phyloP scores from a whole-genome alignment of 352 stramenopile species.

The Phytopythium aichiense region DNA sequence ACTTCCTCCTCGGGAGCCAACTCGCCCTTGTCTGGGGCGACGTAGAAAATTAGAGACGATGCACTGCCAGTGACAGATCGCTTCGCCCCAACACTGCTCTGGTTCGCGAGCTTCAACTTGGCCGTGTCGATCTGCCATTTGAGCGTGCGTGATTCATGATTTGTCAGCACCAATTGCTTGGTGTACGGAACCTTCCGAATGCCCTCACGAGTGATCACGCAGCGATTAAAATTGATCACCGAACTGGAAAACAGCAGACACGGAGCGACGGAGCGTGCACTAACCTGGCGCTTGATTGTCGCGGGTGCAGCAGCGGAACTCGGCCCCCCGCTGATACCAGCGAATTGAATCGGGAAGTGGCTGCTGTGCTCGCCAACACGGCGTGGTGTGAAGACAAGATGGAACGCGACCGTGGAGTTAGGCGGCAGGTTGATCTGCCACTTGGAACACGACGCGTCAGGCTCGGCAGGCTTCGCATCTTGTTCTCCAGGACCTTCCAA shows the following conservation, averaged over 20 bases:
- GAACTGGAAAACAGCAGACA: slow-evolving; percentile 68
- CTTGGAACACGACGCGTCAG: slow-evolving; percentile 30
- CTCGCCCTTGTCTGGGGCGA: slow-evolving; percentile 76
- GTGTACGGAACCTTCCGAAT: slow-evolving; percentile 88
- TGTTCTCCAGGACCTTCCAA: not conserved
- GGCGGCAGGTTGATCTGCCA: slow-evolving; percentile 78
- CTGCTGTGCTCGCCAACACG: slow-evolving; percentile 42
- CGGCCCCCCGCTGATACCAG: slow-evolving; percentile 27
- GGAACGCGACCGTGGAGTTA: slow-evolving; percentile 59
- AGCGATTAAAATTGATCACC: slow-evolving; percentile 76
- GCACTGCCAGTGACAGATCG: slow-evolving; percentile 12
- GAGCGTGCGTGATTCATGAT: slow-evolving; percentile 54
- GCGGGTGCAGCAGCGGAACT: slow-evolving; percentile 17
- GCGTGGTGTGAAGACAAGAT: slow-evolving; percentile 72
- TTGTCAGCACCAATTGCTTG: slow-evolving; percentile 71
- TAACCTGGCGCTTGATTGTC: slow-evolving; percentile 39
- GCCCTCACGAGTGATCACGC: slow-evolving; percentile 81
- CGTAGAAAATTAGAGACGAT: slow-evolving; percentile 63
- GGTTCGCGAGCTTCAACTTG: slow-evolving; percentile 20
- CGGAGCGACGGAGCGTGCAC: slow-evolving; percentile 50
- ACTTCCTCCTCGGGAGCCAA: slow-evolving; percentile 73
- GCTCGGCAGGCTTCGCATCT: slow-evolving; percentile 4
- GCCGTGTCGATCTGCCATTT: slow-evolving; percentile 79
- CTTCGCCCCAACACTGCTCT: not conserved
- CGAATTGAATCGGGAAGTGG: slow-evolving; percentile 72